Evolutionary conservation across 805 yeast genomes (phyloP), one percentile per base, ranked within the genome.

Genomic region (Ascoidea asiatica): DNA sequence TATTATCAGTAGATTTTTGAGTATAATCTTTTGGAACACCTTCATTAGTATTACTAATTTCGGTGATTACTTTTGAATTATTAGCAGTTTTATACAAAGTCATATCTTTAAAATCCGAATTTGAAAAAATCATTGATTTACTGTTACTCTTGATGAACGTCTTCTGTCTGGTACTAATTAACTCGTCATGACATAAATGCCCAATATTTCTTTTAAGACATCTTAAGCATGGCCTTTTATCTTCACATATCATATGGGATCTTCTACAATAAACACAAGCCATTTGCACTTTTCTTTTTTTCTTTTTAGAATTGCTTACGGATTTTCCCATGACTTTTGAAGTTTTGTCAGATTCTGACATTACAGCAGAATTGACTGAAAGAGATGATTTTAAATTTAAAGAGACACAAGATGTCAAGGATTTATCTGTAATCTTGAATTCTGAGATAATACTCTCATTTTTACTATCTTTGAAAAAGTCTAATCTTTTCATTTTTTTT

Each of bases 181-280:
- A 77, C 55, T 81, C 88, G 53, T 81, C 88, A 48, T 75, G 81
- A 56, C 97, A 88, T 22, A 88, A 61, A 60, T 86, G 95, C 4
- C 90, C 89, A 40, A 88, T 89, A 37, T 83, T 84, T 52, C 96
- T 67, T 60, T 82, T 84, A 8, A 88, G 69, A 60, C 97, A 88
- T 38, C 95, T 68, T 43, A 77, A 73, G 55, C 95, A 84, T 5
- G 92, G 80, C 54, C 84, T 61, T 18, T 73, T 64, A 38, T 78
- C 81, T 58, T 87, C 95, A 62, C 97, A 88, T 23, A 86, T 82
- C 88, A 88, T 84, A 59, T 88, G 97, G 0, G 95, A 85, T 44
- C 97, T 67, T 37, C 95, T 73, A 57, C 96, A 88, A 56, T 84
- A 88, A 1, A 88, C 81, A 63, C 97, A 88, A 0, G 96, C 94